Evolutionary conservation across 2,329 filamentous ascomycete genomes (phyloP).

Genomic region (Aspergillus sp.): DNA sequence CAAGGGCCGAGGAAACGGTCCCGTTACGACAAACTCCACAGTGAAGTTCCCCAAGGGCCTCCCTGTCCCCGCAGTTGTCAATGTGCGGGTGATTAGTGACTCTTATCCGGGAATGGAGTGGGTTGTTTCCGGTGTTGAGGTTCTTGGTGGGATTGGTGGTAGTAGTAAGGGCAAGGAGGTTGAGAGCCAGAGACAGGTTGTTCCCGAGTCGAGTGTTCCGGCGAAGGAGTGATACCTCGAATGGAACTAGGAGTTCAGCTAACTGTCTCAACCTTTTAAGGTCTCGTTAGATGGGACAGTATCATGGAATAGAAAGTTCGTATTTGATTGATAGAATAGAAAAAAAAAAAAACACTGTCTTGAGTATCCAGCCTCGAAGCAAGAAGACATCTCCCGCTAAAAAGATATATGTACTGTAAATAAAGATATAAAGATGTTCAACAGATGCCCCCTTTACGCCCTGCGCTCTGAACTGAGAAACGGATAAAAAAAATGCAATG

Average conservation of each 20-base stretch:
- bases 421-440: neutral
- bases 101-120: conserved; percentile 77
- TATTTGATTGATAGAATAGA: neutral
- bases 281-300: no score
- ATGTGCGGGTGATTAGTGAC: conserved; percentile 80
- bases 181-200: conserved; percentile 8
- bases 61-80: conserved; percentile 54
- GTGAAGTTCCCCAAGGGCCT: conserved; percentile 32
- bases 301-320: neutral
- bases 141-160: conserved; percentile 29
- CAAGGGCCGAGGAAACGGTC: conserved; percentile 14
- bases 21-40: conserved; percentile 26
- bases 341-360: neutral
- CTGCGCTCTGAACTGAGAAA: neutral
- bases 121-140: conserved; percentile 51
- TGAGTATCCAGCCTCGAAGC: neutral
- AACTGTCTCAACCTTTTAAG: no score
- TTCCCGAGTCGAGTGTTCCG: conserved; percentile 12
- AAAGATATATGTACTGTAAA: neutral
- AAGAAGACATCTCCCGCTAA: neutral
- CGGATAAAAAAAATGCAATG: neutral
- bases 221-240: neutral
- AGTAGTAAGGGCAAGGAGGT: neutral
- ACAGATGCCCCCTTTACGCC: neutral
- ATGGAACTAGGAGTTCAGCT: no score